Base-by-base conservation (phyloP, 1,284 basidiomycete genomes). In the Melampsora americana region DNA sequence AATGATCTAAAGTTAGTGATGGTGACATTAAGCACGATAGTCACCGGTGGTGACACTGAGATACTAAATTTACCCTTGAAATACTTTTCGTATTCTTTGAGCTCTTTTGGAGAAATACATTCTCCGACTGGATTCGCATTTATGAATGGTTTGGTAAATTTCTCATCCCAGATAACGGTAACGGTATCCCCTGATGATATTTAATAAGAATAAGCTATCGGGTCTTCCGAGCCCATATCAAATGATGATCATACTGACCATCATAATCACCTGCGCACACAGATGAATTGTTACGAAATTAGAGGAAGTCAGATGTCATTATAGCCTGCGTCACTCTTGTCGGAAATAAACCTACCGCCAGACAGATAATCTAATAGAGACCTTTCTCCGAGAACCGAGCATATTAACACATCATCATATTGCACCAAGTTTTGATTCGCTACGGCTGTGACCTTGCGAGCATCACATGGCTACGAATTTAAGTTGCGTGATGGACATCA, bases 361-460 rank as follows among this genome's bases (percentile, higher is more conserved):
- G 72, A 75, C 30, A 75, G 65, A 44, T 67, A 67, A 48, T 67
- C 42, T 7, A 75, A 44, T 14, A 75, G 65, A 16, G 72, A 75
- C 14, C 65, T 32, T 20, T 60, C 32, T 26, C 72, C 72, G 18
- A 67, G 39, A 4, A 75, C 65, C 44, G 66, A 67, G 56, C 72
- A 75, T 48, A 75, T 39, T 30, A 75, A 28, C 26, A 75, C 72
- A 48, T 67, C 72, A 23, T 67, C 48, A 62, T 75, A 75, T 23
- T 48, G 42, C 14, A 23, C 32, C 42, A 75, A 39, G 42, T 56
- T 50, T 44, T 18, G 18, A 75, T 75, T 75, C 1, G 28, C n/a
- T 23, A 75, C 72, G 39, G 72, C 72, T n/a, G 26, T 68, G 0
- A 75, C 72, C 59, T 75, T 75, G n/a, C 64, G 48, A 35, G 56